Conservation (phyloP, 164 flowering plant genomes). For the Vitis labrusca region DNA sequence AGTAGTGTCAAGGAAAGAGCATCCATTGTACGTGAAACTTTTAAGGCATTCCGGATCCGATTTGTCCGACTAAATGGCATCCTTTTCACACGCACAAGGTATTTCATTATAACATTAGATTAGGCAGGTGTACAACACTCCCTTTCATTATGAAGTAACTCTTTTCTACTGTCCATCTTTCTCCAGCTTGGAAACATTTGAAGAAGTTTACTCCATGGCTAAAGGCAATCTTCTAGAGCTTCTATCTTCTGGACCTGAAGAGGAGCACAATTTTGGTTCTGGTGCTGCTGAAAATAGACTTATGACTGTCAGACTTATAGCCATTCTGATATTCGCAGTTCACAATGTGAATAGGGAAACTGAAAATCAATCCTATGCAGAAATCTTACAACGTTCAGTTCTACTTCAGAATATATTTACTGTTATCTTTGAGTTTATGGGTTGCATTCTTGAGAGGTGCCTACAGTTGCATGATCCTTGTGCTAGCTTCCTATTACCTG, state of each 20-base stretch:
- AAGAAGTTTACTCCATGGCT: conserved; percentile 60
- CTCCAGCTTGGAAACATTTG: conserved; percentile 82
- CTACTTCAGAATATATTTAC: conserved; percentile 78
- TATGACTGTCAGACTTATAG: conserved; percentile 59
- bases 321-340: conserved; percentile 78
- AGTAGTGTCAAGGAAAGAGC: conserved; percentile 35
- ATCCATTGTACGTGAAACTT: conserved; percentile 32
- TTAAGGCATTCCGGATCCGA: conserved; percentile 61
- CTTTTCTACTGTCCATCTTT: conserved; percentile 6
- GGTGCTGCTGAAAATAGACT: conserved; percentile 71
- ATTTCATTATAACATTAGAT: conserved; percentile 6
- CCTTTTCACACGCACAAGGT: conserved; percentile 96
- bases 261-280: conserved; percentile 66
- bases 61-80: conserved; percentile 94
- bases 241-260: conserved; percentile 75
- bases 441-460: conserved; percentile 65
- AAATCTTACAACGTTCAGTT: conserved; percentile 83
- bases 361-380: conserved; percentile 89
- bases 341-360: conserved; percentile 68
- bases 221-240: conserved; percentile 55
- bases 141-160: neutral
- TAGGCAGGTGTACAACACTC: too few relatives aligned
- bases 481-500: conserved; percentile 75
- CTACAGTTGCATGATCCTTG: conserved; percentile 61
- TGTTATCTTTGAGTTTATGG: conserved; percentile 80